phyloP scores from a whole-genome alignment of 768 basidiomycete genomes.

The Amanita exitialis region DNA sequence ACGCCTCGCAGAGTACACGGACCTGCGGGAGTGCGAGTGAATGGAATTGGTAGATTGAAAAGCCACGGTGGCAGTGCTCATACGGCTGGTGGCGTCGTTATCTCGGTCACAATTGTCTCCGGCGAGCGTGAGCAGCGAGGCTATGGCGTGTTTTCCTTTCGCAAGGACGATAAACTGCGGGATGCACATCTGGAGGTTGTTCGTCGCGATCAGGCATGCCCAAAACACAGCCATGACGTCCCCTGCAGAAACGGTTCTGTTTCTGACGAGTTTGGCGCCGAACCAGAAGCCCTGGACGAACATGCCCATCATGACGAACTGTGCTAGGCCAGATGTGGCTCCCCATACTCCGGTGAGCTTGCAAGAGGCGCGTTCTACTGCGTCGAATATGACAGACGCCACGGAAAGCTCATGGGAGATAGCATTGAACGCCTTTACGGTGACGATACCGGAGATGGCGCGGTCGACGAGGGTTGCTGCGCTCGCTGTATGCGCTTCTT shows the following conservation, averaged over 20 bases:
- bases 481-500: constrained; percentile 57
- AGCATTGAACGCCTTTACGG: constrained; percentile 92
- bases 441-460: constrained; percentile 65
- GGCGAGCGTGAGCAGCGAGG: constrained; percentile 51
- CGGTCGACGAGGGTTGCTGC: constrained; percentile 78
- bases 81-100: not conserved
- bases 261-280: constrained; percentile 80
- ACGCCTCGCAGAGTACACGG: constrained; percentile 32
- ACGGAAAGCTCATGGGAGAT: constrained; percentile 34
- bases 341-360: constrained; percentile 70
- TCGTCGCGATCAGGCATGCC: constrained; percentile 88
- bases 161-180: constrained; percentile 70
- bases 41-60: constrained; percentile 18
- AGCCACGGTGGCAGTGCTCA: constrained; percentile 1
- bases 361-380: constrained; percentile 35
- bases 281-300: constrained; percentile 98
- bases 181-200: constrained; percentile 79
- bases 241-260: constrained; percentile 57
- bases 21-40: constrained; percentile 36
- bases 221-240: constrained; percentile 96
- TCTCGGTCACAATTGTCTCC: constrained; percentile 26
- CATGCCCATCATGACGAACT: constrained; percentile 84
- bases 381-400: constrained; percentile 32
- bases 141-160: constrained; percentile 80
- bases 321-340: constrained; percentile 49